These are phyloP conservation scores for Penicillium sp. DNA, from an alignment of 2,329 filamentous ascomycete genomes.

Conservation along the genomic window DNA sequence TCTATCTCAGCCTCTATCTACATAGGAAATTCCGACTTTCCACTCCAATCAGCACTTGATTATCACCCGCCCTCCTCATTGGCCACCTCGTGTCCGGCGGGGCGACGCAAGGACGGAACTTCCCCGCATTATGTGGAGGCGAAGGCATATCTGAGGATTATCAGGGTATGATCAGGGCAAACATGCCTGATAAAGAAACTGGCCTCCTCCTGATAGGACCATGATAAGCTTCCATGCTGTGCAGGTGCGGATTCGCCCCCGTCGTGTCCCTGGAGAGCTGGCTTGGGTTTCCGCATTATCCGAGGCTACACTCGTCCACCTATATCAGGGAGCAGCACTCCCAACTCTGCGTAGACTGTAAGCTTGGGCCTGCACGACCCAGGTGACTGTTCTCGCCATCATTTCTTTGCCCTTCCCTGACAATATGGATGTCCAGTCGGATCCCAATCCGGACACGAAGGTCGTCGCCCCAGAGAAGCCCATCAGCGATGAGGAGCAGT, in stretches of 20 bases:
- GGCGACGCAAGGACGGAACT: background rate
- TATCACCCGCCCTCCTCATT: too few species aligned
- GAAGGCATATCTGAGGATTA: background rate
- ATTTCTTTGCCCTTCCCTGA: background rate
- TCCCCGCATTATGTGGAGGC: conserved; percentile 4
- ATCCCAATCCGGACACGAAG: conserved; percentile 10
- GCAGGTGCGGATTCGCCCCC: background rate
- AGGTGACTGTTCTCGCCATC: too few species aligned
- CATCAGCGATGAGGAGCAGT: conserved; percentile 26
- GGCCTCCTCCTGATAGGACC: conserved; percentile 2
- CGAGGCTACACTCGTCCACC: background rate
- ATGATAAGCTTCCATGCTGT: background rate
- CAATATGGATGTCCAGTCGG: conserved; percentile 9
- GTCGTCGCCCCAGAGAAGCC: conserved; percentile 14
- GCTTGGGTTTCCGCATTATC: background rate
- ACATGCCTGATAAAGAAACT: too few species aligned
- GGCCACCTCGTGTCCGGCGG: background rate
- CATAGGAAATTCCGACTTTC: too few species aligned
- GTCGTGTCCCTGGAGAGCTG: background rate
- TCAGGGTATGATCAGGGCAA: background rate
- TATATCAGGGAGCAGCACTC: background rate
- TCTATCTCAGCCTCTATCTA: too few species aligned
- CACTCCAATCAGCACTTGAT: too few species aligned
- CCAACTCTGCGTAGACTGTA: background rate
- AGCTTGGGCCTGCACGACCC: background rate